A percentile compares a stretch with the other conserved stretches of the same genome.
Evolutionary conservation across 352 stramenopile genomes (phyloP).

Genomic region (Paralagenidium karlingii): DNA sequence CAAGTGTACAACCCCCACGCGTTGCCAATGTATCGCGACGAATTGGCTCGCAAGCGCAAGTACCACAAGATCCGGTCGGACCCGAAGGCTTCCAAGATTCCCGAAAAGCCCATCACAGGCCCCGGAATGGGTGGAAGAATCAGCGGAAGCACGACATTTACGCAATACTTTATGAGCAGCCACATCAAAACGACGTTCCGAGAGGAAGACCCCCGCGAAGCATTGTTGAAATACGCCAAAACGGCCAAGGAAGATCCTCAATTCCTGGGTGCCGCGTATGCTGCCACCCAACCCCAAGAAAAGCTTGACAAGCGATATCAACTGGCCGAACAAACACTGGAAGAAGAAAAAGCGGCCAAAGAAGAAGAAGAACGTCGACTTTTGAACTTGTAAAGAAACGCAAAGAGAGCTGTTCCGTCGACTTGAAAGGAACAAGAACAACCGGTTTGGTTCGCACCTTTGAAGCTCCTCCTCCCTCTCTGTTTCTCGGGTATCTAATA

Average conservation of each 20-base stretch:
- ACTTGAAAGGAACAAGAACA: too few relatives aligned
- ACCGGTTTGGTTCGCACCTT: too few relatives aligned
- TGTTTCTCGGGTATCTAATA: too few relatives aligned
- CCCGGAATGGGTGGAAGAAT: constrained; percentile 69
- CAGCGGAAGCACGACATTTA: constrained; percentile 70
- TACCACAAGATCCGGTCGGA: constrained; percentile 53
- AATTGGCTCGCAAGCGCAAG: constrained; percentile 53
- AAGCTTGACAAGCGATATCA: constrained; percentile 69
- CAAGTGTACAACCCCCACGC: constrained; percentile 66
- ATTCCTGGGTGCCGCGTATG: constrained; percentile 51
- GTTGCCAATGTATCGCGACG: constrained; percentile 73
- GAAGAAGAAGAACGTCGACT: constrained; percentile 64
- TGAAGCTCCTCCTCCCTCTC: too few relatives aligned
- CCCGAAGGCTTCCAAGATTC: constrained; percentile 57
- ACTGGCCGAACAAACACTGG: constrained; percentile 56
- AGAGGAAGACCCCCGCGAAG: constrained; percentile 71
- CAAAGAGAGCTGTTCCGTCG: too few relatives aligned
- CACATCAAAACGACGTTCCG: constrained; percentile 79
- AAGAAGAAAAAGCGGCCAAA: constrained; percentile 66
- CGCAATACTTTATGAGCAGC: constrained; percentile 81
- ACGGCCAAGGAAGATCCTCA: constrained; percentile 52
- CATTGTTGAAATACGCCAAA: constrained; percentile 81
- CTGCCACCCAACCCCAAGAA: constrained; percentile 18
- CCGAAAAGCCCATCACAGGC: constrained; percentile 59
- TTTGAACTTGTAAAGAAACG: constrained; percentile 48